phyloP scores from a whole-genome alignment of 441 rosid species.

The Croton setiger region DNA sequence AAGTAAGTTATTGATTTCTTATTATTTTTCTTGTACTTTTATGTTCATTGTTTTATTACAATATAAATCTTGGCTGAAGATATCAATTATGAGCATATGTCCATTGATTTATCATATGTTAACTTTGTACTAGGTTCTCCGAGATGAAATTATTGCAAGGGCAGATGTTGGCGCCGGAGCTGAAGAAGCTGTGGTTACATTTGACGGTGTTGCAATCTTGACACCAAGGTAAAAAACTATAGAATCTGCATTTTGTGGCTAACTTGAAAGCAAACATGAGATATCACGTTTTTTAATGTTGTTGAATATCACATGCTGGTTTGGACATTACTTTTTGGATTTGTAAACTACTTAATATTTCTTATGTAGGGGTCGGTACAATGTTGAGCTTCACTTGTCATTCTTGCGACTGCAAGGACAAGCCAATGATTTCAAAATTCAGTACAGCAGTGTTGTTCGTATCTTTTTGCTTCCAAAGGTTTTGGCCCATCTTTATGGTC shows the following conservation, averaged over 20 bases:
- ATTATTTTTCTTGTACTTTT: background rate
- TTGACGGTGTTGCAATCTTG: conserved; percentile 86
- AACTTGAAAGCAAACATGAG: background rate
- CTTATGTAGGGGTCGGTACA: conserved; percentile 82
- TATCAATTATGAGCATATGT: background rate
- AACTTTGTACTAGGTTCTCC: conserved; percentile 55
- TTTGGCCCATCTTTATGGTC: background rate
- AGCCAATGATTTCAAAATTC: conserved; percentile 98
- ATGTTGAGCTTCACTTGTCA: conserved; percentile 92
- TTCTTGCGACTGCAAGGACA: conserved; percentile 91
- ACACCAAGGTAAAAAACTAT: conserved; percentile 73
- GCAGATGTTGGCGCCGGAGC: conserved; percentile 88
- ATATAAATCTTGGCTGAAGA: background rate
- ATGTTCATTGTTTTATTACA: background rate
- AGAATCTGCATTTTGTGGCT: background rate
- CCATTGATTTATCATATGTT: conserved; percentile 12
- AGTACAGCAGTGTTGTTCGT: conserved; percentile 96
- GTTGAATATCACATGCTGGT: background rate
- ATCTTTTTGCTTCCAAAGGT: conserved; percentile 95
- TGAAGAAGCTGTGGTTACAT: conserved; percentile 91
- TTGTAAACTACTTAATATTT: background rate
- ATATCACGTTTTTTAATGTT: conserved; percentile 6
- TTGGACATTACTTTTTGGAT: background rate
- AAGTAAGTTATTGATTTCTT: conserved; percentile 40
- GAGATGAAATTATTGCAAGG: conserved; percentile 63